Percentiles rank a stretch among this genome's conserved stretches.
phyloP scores from a whole-genome alignment of 495 filamentous ascomycete genomes.

The Talaromyces trachyspermus region DNA sequence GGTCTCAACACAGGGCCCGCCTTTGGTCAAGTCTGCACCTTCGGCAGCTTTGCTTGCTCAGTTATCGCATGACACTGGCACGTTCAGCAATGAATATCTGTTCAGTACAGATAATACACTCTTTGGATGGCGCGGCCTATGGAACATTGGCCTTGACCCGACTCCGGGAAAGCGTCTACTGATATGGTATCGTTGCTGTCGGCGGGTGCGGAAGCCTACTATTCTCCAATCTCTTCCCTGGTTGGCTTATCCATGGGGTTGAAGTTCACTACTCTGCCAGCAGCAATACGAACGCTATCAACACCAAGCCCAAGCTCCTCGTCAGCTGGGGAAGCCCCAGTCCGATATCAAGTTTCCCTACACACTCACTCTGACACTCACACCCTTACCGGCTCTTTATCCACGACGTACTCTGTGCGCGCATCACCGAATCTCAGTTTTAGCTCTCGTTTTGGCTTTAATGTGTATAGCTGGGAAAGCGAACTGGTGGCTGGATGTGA shows the following conservation, averaged over 20 bases:
- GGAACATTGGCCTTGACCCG: constrained; percentile 87
- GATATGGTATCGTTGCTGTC: constrained; percentile 47
- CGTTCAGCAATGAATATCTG: constrained; percentile 83
- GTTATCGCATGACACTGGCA: constrained; percentile 79
- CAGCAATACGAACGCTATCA: constrained; percentile 54
- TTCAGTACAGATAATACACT: constrained; percentile 89
- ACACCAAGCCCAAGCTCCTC: too few relatives aligned
- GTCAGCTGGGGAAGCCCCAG: constrained; percentile 16
- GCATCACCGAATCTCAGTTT: constrained; percentile 75
- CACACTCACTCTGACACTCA: constrained; percentile 84
- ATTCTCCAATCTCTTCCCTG: constrained; percentile 83
- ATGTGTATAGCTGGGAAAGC: constrained; percentile 96
- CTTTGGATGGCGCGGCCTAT: constrained; percentile 79
- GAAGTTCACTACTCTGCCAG: constrained; percentile 85
- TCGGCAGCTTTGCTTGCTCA: constrained; percentile 57
- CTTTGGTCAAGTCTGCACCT: constrained; percentile 36
- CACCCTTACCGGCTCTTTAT: constrained; percentile 91
- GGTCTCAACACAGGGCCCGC: constrained; percentile 61
- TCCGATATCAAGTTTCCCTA: constrained; percentile 57
- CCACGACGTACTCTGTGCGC: constrained; percentile 80
- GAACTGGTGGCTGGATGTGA: constrained; percentile 86
- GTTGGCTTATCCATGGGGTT: constrained; percentile 76
- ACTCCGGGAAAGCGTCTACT: constrained; percentile 17
- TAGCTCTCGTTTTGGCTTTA: constrained; percentile 89
- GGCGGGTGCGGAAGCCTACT: constrained; percentile 89